Evolutionary conservation across 768 basidiomycete genomes (phyloP), one percentile per base, ranked within the genome.

Genomic region (Sutorius australiensis): DNA sequence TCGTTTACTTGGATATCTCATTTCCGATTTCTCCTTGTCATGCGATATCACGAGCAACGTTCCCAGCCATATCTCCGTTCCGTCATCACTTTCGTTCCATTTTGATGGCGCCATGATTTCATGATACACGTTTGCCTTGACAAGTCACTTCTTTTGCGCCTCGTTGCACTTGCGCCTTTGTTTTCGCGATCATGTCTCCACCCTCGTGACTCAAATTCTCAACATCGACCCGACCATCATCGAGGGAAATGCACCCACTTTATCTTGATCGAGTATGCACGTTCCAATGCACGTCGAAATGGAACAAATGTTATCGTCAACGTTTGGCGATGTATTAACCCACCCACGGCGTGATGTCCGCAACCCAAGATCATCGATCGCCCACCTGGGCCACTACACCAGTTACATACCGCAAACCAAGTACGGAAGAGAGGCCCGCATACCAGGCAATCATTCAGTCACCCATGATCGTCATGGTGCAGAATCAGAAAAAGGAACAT

Each of bases 401-500:
- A 24, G 24, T 24, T 19, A 16, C 12, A 32, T 30, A 32, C 47
- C 32, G 30, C 16, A 17, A 33, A 32, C 47, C 32, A 50, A 21
- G 24, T 28, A 12, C n/a, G 43, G 24, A 8, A 17, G 3, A 36
- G 32, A 12, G 10, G 13, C 36, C 11, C n/a, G 31, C 13, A 13
- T 7, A 9, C 27, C n/a, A 28, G 44, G 38, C 14, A 40, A 36
- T 44, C 1, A 12, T 16, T 16, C 21, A 41, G 8, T 45, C 30
- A 12, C 12, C 31, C 8, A 17, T 30, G 39, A 47, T 50, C 31
- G 27, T 42, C 45, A 36, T 21, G 50, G 8, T 27, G 42, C 53
- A 42, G 60, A 52, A 64, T 54, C 56, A 27, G 38, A 34, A 33
- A 33, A 44, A 28, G 28, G 60, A 61, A 58, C 27, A 21, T 12